Conservation (phyloP, 73 alveolate genomes). For the Paramecium biaurelia region DNA sequence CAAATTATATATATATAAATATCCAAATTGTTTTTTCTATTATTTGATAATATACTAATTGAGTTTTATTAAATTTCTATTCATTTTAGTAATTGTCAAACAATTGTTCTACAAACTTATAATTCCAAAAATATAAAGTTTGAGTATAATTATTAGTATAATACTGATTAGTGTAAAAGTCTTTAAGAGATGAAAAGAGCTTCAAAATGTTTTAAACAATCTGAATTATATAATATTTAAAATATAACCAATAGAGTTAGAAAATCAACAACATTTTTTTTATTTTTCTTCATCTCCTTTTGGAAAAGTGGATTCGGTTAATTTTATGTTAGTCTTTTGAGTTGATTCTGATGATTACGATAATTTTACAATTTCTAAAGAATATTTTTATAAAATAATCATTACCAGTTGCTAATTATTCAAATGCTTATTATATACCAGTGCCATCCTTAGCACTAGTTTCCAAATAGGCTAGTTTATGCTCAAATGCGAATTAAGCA, state of each 20-base stretch:
- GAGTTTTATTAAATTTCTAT: neutral
- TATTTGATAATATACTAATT: too few relatives aligned
- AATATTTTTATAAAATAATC: neutral
- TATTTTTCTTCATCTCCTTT: neutral
- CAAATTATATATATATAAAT: neutral
- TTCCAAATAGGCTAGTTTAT: neutral
- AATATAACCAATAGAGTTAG: neutral
- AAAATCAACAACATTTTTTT: neutral
- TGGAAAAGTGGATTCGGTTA: neutral
- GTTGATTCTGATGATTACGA: neutral
- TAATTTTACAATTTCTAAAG: neutral
- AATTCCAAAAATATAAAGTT: too few relatives aligned
- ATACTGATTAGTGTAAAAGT: neutral
- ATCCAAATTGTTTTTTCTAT: neutral
- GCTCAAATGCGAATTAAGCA: neutral
- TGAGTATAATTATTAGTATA: too few relatives aligned
- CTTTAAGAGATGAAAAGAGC: neutral
- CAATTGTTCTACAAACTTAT: neutral
- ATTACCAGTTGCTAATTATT: slow-evolving; percentile 10
- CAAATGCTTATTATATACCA: slow-evolving; percentile 18
- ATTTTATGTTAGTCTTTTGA: neutral
- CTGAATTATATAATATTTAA: neutral
- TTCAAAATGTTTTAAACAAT: neutral
- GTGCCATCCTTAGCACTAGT: slow-evolving; percentile 34
- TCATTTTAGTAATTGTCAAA: neutral